Percentiles rank a stretch among this genome's conserved stretches.
phyloP scores from a whole-genome alignment of 192 early-diverging fungal genomes.

The Phlyctochytrium planicorne region DNA sequence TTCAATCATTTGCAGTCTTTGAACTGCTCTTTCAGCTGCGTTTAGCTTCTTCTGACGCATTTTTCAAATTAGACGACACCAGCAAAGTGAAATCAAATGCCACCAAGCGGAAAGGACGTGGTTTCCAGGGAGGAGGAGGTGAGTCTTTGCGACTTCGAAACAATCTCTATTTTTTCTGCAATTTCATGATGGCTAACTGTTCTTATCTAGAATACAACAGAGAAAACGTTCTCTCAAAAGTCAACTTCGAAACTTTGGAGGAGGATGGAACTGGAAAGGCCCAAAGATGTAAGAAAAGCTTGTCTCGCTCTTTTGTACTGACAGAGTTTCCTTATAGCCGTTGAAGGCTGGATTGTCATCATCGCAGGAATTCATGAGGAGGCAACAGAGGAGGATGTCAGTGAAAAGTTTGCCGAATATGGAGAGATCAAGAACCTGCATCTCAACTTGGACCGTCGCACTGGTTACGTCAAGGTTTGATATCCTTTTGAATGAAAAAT shows the following conservation, averaged over 20 bases:
- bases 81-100: slow-evolving; percentile 26
- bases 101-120: slow-evolving; percentile 44
- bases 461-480: slow-evolving; percentile 90
- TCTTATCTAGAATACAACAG: not conserved
- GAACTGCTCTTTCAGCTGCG: not conserved
- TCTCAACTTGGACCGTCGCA: slow-evolving; percentile 89
- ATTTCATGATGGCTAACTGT: not conserved
- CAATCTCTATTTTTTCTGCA: too few relatives aligned
- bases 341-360: slow-evolving; percentile 97
- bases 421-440: slow-evolving; percentile 90
- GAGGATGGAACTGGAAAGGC: slow-evolving; percentile 31
- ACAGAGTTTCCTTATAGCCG: slow-evolving; percentile 47
- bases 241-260: slow-evolving; percentile 39
- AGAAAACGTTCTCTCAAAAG: slow-evolving; percentile 12
- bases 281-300: slow-evolving; percentile 38
- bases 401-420: slow-evolving; percentile 81
- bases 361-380: slow-evolving; percentile 94
- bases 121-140: slow-evolving; percentile 38
- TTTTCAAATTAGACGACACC: slow-evolving; percentile 1
- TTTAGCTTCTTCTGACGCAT: not conserved
- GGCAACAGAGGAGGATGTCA: slow-evolving; percentile 86
- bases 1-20: too few relatives aligned
- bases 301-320: slow-evolving; percentile 1
- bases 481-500: not conserved
- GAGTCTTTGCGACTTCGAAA: not conserved